Percentiles rank a stretch among this genome's conserved stretches.
phyloP scores from a whole-genome alignment of 345 rosid species.

The Brassica cretica region DNA sequence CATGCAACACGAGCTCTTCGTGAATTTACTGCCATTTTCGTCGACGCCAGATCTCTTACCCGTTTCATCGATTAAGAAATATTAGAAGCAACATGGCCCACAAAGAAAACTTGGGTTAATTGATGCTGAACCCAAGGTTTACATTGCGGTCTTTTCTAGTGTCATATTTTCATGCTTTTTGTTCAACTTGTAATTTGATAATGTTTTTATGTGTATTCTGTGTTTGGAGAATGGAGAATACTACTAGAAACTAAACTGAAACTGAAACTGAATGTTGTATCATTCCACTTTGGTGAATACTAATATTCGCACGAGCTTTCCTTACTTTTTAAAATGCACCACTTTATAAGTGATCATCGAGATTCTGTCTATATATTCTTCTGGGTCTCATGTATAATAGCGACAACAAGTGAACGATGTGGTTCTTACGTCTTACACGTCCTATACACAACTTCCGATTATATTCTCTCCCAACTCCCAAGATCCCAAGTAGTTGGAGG shows the following conservation, averaged over 20 bases:
- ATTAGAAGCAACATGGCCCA: background rate
- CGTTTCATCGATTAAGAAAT: conserved; percentile 48
- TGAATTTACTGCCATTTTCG: conserved; percentile 85
- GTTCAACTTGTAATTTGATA: background rate
- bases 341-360: conserved; percentile 20
- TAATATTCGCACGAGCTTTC: conserved; percentile 19
- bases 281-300: conserved; percentile 8
- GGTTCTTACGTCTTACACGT: conserved; percentile 30
- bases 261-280: background rate
- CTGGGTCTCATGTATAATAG: conserved; percentile 7
- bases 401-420: conserved; percentile 22
- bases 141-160: background rate
- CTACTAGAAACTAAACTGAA: conserved; percentile 1
- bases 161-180: background rate
- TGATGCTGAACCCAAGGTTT: background rate
- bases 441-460: conserved; percentile 23
- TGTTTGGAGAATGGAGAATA: background rate
- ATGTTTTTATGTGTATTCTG: background rate
- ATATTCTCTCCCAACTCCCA: conserved; percentile 21
- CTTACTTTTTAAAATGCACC: conserved; percentile 8
- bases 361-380: conserved; percentile 1
- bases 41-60: conserved; percentile 69
- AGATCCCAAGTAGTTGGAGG: conserved; percentile 38
- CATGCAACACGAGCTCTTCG: conserved; percentile 89
- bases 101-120: background rate